These are phyloP conservation scores for Amphicarpaea edgeworthii DNA, from an alignment of 306 rosid species.

Conservation along the genomic window DNA sequence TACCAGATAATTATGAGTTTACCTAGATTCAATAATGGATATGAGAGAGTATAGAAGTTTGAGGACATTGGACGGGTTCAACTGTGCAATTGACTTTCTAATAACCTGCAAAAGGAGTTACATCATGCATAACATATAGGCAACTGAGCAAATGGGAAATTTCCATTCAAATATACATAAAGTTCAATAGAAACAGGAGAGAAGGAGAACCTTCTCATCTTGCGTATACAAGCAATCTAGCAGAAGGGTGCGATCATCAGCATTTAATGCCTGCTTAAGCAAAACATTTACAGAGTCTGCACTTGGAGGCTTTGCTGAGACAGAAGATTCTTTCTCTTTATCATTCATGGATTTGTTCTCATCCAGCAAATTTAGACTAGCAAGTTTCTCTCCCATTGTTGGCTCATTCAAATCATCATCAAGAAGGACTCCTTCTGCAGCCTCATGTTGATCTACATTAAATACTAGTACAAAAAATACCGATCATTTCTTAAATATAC, in stretches of 20 bases:
- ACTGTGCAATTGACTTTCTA: constrained; percentile 59
- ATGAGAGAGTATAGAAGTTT: constrained; percentile 66
- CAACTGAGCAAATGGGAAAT: neutral
- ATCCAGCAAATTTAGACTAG: constrained; percentile 52
- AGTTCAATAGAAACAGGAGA: neutral
- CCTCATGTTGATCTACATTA: constrained; percentile 47
- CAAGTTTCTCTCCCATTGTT: constrained; percentile 83
- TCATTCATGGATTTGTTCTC: constrained; percentile 40
- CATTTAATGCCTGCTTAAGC: constrained; percentile 78
- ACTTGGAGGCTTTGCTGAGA: constrained; percentile 60
- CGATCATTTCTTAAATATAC: constrained; percentile 20
- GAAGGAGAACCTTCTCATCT: constrained; percentile 65
- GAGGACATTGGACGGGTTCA: constrained; percentile 66
- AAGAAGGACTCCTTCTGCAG: constrained; percentile 56
- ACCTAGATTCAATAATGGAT: constrained; percentile 68
- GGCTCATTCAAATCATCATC: constrained; percentile 65
- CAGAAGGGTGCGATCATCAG: constrained; percentile 74
- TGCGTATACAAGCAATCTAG: constrained; percentile 72
- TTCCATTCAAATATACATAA: neutral
- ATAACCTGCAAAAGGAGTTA: constrained; percentile 61
- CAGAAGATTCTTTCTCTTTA: constrained; percentile 51
- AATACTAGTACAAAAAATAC: constrained; percentile 6
- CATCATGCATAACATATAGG: neutral
- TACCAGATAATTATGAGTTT: neutral
- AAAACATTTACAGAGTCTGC: constrained; percentile 77